These are phyloP conservation scores for Salvia miltiorrhiza DNA, from an alignment of 257 asterid genomes.

Conservation along the genomic window DNA sequence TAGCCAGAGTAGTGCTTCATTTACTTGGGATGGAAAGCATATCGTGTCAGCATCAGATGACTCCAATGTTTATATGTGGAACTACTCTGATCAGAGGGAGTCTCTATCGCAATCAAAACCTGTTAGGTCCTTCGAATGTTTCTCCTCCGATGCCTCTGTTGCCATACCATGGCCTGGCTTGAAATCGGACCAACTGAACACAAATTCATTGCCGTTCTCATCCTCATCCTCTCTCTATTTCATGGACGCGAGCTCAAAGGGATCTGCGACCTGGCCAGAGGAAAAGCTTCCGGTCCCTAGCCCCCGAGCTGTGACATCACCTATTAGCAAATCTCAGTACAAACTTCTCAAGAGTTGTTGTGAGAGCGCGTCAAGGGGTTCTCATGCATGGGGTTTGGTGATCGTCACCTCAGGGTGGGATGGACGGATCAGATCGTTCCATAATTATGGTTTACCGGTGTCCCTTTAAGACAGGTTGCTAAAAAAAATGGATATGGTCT, in stretches of 20 bases:
- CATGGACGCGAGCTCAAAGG: conserved; percentile 52
- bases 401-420: conserved; percentile 82
- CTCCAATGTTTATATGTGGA: conserved; percentile 69
- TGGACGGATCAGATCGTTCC: conserved; percentile 85
- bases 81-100: conserved; percentile 29
- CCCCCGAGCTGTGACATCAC: conserved; percentile 22
- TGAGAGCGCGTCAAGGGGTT: conserved; percentile 52
- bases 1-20: conserved; percentile 57
- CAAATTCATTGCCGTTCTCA: conserved; percentile 44
- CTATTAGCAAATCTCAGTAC: conserved; percentile 60
- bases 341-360: conserved; percentile 59
- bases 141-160: conserved; percentile 64
- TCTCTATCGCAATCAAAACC: conserved; percentile 40
- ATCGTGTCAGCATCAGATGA: conserved; percentile 80
- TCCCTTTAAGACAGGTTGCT: conserved; percentile 34
- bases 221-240: conserved; percentile 43
- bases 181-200: conserved; percentile 18
- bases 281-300: conserved; percentile 72
- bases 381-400: conserved; percentile 87
- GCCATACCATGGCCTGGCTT: conserved; percentile 82
- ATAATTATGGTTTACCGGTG: conserved; percentile 80
- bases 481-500: conserved; percentile 7
- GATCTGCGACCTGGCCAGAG: conserved; percentile 96
- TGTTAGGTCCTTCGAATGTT: conserved; percentile 59
- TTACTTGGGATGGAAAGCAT: conserved; percentile 71